Evolutionary conservation across 2,329 filamentous ascomycete genomes (phyloP).

Genomic region (Pseudocercospora vitis): DNA sequence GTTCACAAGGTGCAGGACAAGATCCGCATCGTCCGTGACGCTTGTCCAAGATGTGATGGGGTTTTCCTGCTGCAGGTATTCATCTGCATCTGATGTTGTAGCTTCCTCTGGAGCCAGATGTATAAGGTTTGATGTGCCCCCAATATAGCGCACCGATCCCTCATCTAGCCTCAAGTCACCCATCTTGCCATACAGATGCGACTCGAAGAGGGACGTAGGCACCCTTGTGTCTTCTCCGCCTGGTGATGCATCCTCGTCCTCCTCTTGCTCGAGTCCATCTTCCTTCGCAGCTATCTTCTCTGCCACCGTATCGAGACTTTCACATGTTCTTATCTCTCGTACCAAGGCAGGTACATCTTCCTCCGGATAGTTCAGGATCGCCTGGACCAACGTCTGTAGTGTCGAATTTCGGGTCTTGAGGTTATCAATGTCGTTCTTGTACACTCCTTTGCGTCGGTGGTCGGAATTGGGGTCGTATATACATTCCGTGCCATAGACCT

Average conservation of each 20-base stretch:
- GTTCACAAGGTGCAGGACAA: constrained; percentile 84
- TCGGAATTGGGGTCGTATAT: constrained; percentile 96
- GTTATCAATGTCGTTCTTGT: constrained; percentile 88
- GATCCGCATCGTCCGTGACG: constrained; percentile 74
- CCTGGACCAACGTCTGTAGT: constrained; percentile 86
- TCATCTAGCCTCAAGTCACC: constrained; percentile 85
- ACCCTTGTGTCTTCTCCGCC: constrained; percentile 42
- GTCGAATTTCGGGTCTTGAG: constrained; percentile 85
- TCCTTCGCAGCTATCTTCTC: constrained; percentile 58
- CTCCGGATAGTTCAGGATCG: constrained; percentile 86
- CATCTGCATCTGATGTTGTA: constrained; percentile 39
- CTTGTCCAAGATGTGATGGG: constrained; percentile 83
- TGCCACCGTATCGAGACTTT: constrained; percentile 66
- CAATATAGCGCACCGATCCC: constrained; percentile 85
- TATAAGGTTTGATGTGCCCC: constrained; percentile 90
- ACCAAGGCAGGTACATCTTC: constrained; percentile 81
- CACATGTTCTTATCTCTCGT: constrained; percentile 82
- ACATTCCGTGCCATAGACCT: constrained; percentile 87
- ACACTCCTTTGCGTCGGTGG: constrained; percentile 93
- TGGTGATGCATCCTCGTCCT: constrained; percentile 39
- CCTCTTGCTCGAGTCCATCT: constrained; percentile 47
- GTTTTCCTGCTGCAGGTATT: constrained; percentile 59
- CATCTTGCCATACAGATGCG: constrained; percentile 87
- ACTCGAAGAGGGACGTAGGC: constrained; percentile 58
- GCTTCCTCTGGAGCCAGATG: constrained; percentile 62